These are phyloP conservation scores for Claviceps arundinis DNA, from an alignment of 2,329 filamentous ascomycete genomes.

Conservation along the genomic window DNA sequence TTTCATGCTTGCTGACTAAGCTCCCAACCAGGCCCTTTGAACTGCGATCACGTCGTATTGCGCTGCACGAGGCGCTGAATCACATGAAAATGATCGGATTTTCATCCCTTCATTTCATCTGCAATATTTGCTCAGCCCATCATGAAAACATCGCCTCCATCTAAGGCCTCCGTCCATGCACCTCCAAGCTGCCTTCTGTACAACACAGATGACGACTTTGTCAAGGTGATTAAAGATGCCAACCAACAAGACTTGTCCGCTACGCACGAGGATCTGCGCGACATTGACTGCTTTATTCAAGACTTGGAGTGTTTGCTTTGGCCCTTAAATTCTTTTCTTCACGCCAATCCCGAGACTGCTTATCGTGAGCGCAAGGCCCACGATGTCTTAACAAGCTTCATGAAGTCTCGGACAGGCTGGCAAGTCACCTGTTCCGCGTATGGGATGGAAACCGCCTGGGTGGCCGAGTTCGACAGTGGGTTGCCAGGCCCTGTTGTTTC, in stretches of 20 bases:
- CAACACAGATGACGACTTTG: not conserved
- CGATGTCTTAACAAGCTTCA: slow-evolving; percentile 23
- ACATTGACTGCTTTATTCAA: slow-evolving; percentile 17
- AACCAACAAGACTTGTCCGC: not conserved
- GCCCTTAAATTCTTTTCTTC: slow-evolving; percentile 26
- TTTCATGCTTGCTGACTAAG: not conserved
- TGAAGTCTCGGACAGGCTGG: slow-evolving; percentile 22
- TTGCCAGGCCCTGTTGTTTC: slow-evolving; percentile 23
- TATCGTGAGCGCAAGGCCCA: slow-evolving; percentile 30
- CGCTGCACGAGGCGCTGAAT: not conserved
- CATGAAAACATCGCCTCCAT: not conserved
- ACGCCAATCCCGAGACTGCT: slow-evolving; percentile 28
- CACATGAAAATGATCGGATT: not conserved
- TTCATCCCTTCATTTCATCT: not conserved
- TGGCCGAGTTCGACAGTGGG: slow-evolving; percentile 25
- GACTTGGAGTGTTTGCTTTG: slow-evolving; percentile 14
- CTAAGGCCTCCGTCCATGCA: too few relatives aligned
- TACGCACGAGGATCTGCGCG: slow-evolving; percentile 22
- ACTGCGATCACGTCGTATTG: not conserved
- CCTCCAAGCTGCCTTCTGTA: not conserved
- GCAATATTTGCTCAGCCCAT: not conserved
- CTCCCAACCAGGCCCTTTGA: not conserved
- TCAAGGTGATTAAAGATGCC: not conserved
- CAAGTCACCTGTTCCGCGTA: slow-evolving; percentile 26
- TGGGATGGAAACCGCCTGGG: slow-evolving; percentile 29